Evolutionary conservation across 345 rosid species (phyloP), one percentile per base, ranked within the genome.

Genomic region (Ceriops decandra): DNA sequence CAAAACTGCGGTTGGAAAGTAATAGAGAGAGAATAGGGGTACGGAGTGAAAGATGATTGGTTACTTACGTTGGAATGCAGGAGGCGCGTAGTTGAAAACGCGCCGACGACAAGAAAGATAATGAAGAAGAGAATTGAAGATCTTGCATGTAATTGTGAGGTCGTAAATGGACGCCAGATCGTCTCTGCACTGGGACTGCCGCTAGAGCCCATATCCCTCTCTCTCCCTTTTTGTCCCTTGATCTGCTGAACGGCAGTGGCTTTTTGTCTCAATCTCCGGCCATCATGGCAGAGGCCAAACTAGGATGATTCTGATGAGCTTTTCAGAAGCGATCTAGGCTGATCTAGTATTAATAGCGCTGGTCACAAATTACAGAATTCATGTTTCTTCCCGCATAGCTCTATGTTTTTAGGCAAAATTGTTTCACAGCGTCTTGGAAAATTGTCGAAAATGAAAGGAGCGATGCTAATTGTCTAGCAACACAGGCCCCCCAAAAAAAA

Each of bases 91-190:
- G 87, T 68, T 51, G 84, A 33, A 30, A 85, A 84, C 63, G 87
- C 91, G 84, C 92, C 86, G 90, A 81, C 73, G 68, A 90, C 67
- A 73, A 93, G 81, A 76, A 88, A 63, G 60, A 84, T 28, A 69
- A 83, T 19, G 76, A 84, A 26, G 73, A 82, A 64, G 57, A 80
- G 54, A 42, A 75, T 82, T 30, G 85, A 81, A 35, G 82, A 70
- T 77, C 82, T 74, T 2, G 87, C 75, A 1, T 84, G 67, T 19
- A 84, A 67, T 38, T 38, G 47, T 38, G 47, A 38, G 47, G 16
- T 85, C 36, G 56, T 52, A 11, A 78, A 78, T n/a, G 86, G 82
- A 70, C 77, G 77, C 32, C n/a, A 77, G 47, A 38, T 79, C 22
- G 73, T 62, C 5, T 87, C 96, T n/a, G 19, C 26, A 64, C 79